phyloP scores from a whole-genome alignment of 345 rosid species.

The Eucalyptus dawsonii region DNA sequence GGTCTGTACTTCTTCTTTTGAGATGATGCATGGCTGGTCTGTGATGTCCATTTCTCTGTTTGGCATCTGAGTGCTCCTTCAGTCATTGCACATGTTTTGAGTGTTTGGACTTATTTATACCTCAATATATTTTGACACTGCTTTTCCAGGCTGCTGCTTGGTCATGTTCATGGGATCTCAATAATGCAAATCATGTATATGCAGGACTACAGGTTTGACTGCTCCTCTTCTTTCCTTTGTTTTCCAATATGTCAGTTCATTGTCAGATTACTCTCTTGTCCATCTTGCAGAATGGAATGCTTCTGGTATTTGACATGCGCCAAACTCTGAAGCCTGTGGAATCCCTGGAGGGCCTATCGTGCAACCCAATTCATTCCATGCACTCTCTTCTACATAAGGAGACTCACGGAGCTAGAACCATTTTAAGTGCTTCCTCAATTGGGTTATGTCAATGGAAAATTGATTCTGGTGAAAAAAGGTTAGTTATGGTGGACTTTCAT shows the following conservation, averaged over 20 bases:
- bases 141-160: conserved; percentile 60
- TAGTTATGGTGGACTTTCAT: background rate
- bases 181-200: conserved; percentile 47
- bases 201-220: conserved; percentile 75
- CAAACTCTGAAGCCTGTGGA: conserved; percentile 54
- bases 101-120: background rate
- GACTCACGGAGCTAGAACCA: conserved; percentile 18
- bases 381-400: conserved; percentile 28
- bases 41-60: background rate
- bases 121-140: background rate
- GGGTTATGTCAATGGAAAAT: conserved; percentile 76
- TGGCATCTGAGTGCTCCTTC: background rate
- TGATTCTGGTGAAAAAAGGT: conserved; percentile 47
- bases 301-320: conserved; percentile 72
- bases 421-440: conserved; percentile 74
- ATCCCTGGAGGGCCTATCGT: conserved; percentile 41
- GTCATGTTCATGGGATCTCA: conserved; percentile 92
- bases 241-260: background rate
- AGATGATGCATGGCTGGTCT: background rate
- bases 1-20: background rate
- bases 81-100: background rate
- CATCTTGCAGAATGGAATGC: conserved; percentile 50
- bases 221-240: background rate
- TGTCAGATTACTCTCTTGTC: background rate
- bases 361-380: conserved; percentile 70